These are phyloP conservation scores for Apophysomyces variabilis DNA, from an alignment of 371 early-diverging fungal genomes.

Conservation along the genomic window DNA sequence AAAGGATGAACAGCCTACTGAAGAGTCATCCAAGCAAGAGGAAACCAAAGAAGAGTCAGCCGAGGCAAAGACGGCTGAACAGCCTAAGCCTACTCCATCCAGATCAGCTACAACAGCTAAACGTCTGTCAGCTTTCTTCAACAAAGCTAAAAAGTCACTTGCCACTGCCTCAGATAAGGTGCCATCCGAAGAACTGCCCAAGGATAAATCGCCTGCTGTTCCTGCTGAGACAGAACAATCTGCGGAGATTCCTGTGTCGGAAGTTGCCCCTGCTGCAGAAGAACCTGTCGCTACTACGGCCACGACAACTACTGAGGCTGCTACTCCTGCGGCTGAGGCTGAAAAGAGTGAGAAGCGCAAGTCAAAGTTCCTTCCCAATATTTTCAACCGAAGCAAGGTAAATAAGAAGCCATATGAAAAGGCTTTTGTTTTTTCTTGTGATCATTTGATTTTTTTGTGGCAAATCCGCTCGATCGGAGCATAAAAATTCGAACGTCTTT, in stretches of 20 bases:
- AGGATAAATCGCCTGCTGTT: conserved; percentile 7
- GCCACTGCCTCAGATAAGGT: conserved; percentile 22
- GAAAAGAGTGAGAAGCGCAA: conserved; percentile 28
- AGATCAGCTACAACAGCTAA: conserved; percentile 30
- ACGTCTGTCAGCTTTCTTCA: conserved; percentile 27
- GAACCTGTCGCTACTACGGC: neutral
- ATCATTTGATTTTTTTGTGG: conserved; percentile 8
- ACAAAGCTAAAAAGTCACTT: conserved; percentile 35
- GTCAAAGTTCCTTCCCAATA: conserved; percentile 26
- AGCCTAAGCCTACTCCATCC: conserved; percentile 25
- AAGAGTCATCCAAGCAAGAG: neutral
- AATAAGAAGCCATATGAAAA: neutral
- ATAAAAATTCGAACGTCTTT: conserved; percentile 1
- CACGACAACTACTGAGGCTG: neutral
- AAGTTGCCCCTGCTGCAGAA: conserved; percentile 2
- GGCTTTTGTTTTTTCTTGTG: neutral
- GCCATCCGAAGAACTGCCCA: conserved; percentile 11
- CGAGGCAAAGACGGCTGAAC: conserved; percentile 4
- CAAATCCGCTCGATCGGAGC: conserved; percentile 12
- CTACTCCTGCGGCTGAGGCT: conserved; percentile 1
- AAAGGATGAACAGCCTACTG: too few species aligned
- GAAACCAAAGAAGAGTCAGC: conserved; percentile 7
- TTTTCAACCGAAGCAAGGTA: conserved; percentile 36
- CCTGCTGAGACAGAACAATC: conserved; percentile 9
- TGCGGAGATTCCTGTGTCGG: conserved; percentile 10